Percentiles rank a stretch among this genome's conserved stretches.
Evolutionary conservation across 2,329 filamentous ascomycete genomes (phyloP).

Genomic region (Simplicillium sp.): DNA sequence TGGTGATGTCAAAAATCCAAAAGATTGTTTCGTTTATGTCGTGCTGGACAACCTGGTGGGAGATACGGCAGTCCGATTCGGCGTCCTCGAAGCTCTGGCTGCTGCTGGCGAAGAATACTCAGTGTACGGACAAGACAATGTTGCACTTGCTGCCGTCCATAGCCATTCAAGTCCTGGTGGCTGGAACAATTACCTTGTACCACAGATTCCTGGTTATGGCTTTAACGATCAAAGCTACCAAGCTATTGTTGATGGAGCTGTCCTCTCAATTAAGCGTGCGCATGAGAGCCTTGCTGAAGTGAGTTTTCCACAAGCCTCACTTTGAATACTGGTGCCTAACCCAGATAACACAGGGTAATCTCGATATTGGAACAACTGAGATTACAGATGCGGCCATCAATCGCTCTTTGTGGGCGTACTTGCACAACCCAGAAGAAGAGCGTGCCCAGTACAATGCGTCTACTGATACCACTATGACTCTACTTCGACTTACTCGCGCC

Average conservation of each 20-base stretch:
- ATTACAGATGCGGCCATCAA: slow-evolving; percentile 77
- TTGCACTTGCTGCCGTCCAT: slow-evolving; percentile 87
- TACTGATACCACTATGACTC: slow-evolving; percentile 53
- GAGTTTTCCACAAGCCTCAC: slow-evolving; percentile 6
- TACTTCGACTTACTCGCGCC: slow-evolving; percentile 67
- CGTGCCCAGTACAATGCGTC: slow-evolving; percentile 53
- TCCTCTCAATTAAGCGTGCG: slow-evolving; percentile 72
- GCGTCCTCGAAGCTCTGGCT: slow-evolving; percentile 66
- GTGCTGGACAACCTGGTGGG: not conserved
- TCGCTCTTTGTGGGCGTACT: slow-evolving; percentile 77
- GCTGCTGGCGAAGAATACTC: slow-evolving; percentile 62
- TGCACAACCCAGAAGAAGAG: slow-evolving; percentile 73
- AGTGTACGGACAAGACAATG: slow-evolving; percentile 67
- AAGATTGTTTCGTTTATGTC: not conserved
- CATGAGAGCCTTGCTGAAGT: slow-evolving; percentile 48
- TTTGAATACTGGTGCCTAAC: not conserved
- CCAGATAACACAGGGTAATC: slow-evolving; percentile 38
- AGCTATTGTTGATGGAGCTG: slow-evolving; percentile 77
- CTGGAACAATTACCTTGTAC: slow-evolving; percentile 89
- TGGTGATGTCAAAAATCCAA: too few species aligned
- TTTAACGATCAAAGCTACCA: slow-evolving; percentile 81
- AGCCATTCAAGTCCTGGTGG: slow-evolving; percentile 85
- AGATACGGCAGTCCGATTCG: slow-evolving; percentile 67
- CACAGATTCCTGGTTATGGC: slow-evolving; percentile 79
- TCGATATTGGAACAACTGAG: slow-evolving; percentile 61